Conservation (phyloP, 176 grass and related monocot genomes). For the Rhipidocladum racemiflorum region DNA sequence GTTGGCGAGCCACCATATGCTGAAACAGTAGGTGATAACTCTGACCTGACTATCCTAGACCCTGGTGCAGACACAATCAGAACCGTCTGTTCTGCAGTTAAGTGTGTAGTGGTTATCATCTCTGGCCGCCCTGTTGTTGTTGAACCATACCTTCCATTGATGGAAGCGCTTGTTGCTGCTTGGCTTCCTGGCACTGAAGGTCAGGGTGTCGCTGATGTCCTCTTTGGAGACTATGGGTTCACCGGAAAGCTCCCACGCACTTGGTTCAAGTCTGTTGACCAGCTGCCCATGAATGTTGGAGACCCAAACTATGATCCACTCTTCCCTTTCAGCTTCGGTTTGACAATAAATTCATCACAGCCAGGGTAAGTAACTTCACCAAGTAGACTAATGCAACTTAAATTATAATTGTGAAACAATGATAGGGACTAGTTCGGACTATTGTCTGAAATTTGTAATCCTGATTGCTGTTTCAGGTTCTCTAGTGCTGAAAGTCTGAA, state of each 20-base stretch:
- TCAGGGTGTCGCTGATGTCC: constrained; percentile 73
- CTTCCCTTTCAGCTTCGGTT: constrained; percentile 82
- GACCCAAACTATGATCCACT: constrained; percentile 81
- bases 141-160: constrained; percentile 66
- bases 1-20: constrained; percentile 80
- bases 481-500: constrained; percentile 10
- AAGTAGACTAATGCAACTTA: background rate
- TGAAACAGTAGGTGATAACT: constrained; percentile 70
- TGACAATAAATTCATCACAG: constrained; percentile 50
- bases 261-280: constrained; percentile 85
- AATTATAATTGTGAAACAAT: background rate
- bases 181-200: constrained; percentile 94
- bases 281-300: constrained; percentile 84
- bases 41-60: constrained; percentile 72
- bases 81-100: constrained; percentile 62
- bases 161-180: constrained; percentile 90
- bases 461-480: constrained; percentile 35
- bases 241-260: constrained; percentile 66
- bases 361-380: constrained; percentile 49
- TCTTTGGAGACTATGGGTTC: constrained; percentile 89
- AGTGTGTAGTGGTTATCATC: constrained; percentile 76
- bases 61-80: constrained; percentile 75
- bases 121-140: constrained; percentile 80
- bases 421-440: background rate
- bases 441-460: background rate